These are phyloP conservation scores for Dioszegia aurantiaca DNA, from an alignment of 768 basidiomycete genomes.

Conservation along the genomic window DNA sequence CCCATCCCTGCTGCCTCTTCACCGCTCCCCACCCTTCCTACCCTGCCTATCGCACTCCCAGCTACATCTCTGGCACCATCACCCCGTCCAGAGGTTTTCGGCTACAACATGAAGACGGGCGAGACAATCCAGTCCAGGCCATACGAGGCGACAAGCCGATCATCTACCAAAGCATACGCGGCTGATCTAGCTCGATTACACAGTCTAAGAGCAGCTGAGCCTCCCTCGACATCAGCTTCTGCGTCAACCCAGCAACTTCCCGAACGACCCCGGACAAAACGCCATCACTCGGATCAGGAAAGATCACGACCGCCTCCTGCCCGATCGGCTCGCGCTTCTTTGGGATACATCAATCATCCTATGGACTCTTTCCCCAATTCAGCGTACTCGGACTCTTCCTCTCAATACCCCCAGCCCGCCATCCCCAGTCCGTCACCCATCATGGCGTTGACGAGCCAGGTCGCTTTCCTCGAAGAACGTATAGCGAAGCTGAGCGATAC, in stretches of 20 bases:
- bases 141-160: constrained; percentile 6
- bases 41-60: background rate
- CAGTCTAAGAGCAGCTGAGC: background rate
- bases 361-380: background rate
- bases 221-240: background rate
- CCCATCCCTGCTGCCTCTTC: background rate
- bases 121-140: constrained; percentile 16
- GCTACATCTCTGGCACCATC: background rate
- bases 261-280: background rate
- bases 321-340: no score
- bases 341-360: background rate
- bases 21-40: background rate
- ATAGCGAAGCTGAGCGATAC: constrained; percentile 23
- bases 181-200: background rate
- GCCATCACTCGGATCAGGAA: constrained; percentile 23
- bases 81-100: constrained; percentile 17
- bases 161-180: background rate
- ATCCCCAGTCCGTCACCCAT: constrained; percentile 13
- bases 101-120: constrained; percentile 20
- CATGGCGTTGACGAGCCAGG: constrained; percentile 18
- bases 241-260: background rate
- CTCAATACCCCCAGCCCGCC: constrained; percentile 21
- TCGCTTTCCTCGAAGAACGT: constrained; percentile 30
- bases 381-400: constrained; percentile 16
- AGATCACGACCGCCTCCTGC: constrained; percentile 11